Conservation (phyloP, 192 early-diverging fungal genomes). For the Coemansia sp. region DNA sequence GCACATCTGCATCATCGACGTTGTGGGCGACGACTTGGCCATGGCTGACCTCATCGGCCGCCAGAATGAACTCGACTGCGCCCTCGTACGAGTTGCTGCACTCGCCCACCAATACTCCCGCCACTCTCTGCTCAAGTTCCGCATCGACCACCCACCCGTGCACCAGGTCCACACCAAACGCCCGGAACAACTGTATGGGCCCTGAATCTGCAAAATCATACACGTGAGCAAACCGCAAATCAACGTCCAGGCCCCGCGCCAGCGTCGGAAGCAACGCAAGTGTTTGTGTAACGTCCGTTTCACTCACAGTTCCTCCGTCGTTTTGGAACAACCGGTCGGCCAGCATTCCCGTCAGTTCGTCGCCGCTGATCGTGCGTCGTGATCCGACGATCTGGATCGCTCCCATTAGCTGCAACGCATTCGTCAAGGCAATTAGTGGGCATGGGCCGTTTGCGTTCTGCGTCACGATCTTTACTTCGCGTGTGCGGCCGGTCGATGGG, state of each 20-base stretch:
- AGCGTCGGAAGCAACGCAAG: slow-evolving; percentile 42
- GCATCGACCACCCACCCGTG: slow-evolving; percentile 90
- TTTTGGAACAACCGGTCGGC: slow-evolving; percentile 64
- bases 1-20: neutral
- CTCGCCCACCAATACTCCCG: slow-evolving; percentile 53
- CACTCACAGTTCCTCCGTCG: neutral
- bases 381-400: slow-evolving; percentile 62
- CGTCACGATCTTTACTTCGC: slow-evolving; percentile 73
- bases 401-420: slow-evolving; percentile 75
- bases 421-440: slow-evolving; percentile 80
- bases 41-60: slow-evolving; percentile 53
- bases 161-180: slow-evolving; percentile 75
- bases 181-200: slow-evolving; percentile 67
- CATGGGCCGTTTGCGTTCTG: slow-evolving; percentile 96
- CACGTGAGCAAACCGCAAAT: slow-evolving; percentile 76
- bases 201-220: slow-evolving; percentile 67
- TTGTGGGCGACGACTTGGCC: slow-evolving; percentile 15
- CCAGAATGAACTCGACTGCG: slow-evolving; percentile 75
- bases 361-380: slow-evolving; percentile 60
- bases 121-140: slow-evolving; percentile 56
- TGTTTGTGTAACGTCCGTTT: slow-evolving; percentile 5
- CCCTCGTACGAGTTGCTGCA: slow-evolving; percentile 72
- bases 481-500: slow-evolving; percentile 40
- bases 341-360: slow-evolving; percentile 67
- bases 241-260: slow-evolving; percentile 70